Percentiles rank a stretch among this genome's conserved stretches.
phyloP scores from a whole-genome alignment of 2,329 filamentous ascomycete species.

The Penicillium brasilianum region DNA sequence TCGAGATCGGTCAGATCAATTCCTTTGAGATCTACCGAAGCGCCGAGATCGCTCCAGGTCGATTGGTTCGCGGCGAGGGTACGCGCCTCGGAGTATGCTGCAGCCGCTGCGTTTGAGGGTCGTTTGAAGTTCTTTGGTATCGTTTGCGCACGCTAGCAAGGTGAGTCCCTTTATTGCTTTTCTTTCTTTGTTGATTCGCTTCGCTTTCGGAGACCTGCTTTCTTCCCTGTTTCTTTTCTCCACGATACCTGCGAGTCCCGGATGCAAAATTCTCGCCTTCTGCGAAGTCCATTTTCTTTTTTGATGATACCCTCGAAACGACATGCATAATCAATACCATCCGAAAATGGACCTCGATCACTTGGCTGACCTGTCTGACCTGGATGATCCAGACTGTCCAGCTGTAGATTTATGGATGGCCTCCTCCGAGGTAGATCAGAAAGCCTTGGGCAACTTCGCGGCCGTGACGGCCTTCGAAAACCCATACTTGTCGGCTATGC shows the following conservation, averaged over 20 bases:
- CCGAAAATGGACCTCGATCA: background rate
- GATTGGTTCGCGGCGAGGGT: constrained; percentile 14
- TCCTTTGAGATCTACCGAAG: constrained; percentile 1
- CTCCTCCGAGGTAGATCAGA: constrained; percentile 95
- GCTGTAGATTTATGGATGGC: constrained; percentile 70
- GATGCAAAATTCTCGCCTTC: background rate
- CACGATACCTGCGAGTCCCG: background rate
- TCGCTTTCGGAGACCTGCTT: constrained; percentile 14
- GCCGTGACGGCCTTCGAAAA: constrained; percentile 78
- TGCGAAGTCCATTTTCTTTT: background rate
- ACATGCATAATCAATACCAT: background rate
- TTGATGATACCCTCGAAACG: background rate
- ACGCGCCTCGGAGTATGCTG: constrained; percentile 39
- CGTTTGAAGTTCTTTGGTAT: constrained; percentile 25
- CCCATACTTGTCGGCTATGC: constrained; percentile 72
- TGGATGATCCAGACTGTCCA: constrained; percentile 37
- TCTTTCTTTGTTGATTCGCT: constrained; percentile 17
- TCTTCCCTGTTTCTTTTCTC: constrained; percentile 2
- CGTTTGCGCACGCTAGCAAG: constrained; percentile 37
- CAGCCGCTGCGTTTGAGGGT: constrained; percentile 32
- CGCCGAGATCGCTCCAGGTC: constrained; percentile 4
- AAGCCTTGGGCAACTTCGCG: constrained; percentile 89
- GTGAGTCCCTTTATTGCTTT: constrained; percentile 35
- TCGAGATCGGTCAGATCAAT: constrained; percentile 9
- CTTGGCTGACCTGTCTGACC: constrained; percentile 37